These are phyloP conservation scores for Chlorella ohadii DNA, from an alignment of 139 green algal species.

Conservation along the genomic window DNA sequence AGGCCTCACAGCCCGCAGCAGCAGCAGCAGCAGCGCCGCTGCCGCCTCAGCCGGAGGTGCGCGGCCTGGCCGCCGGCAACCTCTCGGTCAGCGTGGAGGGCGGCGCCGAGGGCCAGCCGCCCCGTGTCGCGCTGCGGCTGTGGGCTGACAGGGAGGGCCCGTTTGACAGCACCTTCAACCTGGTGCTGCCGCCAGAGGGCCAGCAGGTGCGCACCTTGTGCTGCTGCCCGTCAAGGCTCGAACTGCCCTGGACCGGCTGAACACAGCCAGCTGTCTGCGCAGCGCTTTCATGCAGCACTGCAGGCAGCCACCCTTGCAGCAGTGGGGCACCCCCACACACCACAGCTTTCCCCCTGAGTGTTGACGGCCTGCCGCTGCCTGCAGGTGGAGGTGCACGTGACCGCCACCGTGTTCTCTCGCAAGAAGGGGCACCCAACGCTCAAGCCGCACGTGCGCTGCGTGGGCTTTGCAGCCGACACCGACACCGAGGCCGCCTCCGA, in stretches of 20 bases:
- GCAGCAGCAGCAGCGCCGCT: neutral
- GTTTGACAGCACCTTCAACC: neutral
- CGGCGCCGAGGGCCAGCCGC: neutral
- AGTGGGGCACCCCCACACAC: no score
- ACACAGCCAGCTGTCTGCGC: no score
- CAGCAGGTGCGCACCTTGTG: neutral
- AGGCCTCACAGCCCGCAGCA: neutral
- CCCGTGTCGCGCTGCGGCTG: conserved; percentile 15
- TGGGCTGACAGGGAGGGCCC: conserved; percentile 28
- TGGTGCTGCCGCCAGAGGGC: neutral
- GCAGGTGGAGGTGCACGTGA: conserved; percentile 23
- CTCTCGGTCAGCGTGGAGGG: conserved; percentile 4
- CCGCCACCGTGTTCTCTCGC: conserved; percentile 18
- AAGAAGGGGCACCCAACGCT: conserved; percentile 28
- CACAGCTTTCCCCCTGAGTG: no score
- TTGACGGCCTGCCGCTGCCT: no score
- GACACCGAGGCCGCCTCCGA: conserved; percentile 37
- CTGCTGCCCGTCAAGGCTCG: no score
- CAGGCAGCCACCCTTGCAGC: no score
- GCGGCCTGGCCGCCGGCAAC: neutral
- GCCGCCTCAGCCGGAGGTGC: neutral
- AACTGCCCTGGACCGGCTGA: no score
- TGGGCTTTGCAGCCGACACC: conserved; percentile 28
- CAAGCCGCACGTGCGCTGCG: conserved; percentile 27
- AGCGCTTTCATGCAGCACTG: no score